Evolutionary conservation across 192 early-diverging fungal species (phyloP).

Genomic region (Coemansia sp.): DNA sequence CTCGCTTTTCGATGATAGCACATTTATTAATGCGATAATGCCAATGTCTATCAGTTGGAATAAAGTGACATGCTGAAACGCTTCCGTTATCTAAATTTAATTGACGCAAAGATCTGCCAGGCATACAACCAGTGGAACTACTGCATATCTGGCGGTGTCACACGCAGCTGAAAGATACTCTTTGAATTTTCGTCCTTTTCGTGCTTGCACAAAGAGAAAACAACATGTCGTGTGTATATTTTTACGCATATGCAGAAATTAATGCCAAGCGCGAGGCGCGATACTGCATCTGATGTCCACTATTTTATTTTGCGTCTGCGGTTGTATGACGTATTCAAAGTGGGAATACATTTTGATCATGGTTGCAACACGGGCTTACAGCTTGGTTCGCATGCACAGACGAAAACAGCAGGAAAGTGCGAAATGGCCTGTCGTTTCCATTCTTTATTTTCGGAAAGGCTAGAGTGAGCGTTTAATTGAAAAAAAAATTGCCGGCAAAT

Average conservation of each 20-base stretch:
- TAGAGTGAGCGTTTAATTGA: neutral
- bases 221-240: neutral
- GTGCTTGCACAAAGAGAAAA: constrained; percentile 5
- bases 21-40: neutral
- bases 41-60: neutral
- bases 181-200: neutral
- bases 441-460: neutral
- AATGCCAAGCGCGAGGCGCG: neutral
- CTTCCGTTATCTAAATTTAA: neutral
- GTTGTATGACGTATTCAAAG: neutral
- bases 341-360: neutral
- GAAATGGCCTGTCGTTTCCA: neutral
- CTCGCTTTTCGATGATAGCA: neutral
- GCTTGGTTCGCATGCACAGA: neutral
- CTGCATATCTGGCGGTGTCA: neutral
- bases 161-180: neutral
- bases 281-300: constrained; percentile 1
- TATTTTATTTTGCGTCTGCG: neutral
- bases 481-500: neutral
- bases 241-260: constrained; percentile 6
- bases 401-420: neutral
- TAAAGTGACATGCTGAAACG: neutral
- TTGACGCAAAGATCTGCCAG: neutral
- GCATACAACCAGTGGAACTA: neutral
- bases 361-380: neutral